Evolutionary conservation across 345 rosid genomes (phyloP).

Genomic region (Citrus mangshanensis): DNA sequence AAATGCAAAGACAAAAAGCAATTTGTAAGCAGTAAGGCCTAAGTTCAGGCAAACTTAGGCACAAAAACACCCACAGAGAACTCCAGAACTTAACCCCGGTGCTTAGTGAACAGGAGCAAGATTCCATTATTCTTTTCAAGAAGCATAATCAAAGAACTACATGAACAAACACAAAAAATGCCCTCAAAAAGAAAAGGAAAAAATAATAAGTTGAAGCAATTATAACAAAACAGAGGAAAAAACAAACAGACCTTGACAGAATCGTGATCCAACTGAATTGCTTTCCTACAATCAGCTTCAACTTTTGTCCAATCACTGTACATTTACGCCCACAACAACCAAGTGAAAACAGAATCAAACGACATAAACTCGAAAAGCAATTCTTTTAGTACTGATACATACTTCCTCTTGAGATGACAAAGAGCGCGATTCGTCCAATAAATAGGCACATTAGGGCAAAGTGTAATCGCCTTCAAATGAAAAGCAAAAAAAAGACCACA

Average conservation of each 20-base stretch:
- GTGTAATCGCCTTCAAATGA: constrained; percentile 64
- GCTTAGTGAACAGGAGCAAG: too few relatives aligned
- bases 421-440: constrained; percentile 96
- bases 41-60: background rate
- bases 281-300: constrained; percentile 76
- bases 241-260: constrained; percentile 55
- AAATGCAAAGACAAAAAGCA: background rate
- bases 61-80: background rate
- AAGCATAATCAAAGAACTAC: background rate
- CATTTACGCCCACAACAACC: background rate
- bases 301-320: constrained; percentile 80
- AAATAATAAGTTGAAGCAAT: background rate
- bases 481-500: background rate
- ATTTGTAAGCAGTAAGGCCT: background rate
- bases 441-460: constrained; percentile 78
- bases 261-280: constrained; percentile 63
- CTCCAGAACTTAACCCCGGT: background rate
- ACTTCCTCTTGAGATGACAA: constrained; percentile 87
- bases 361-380: background rate
- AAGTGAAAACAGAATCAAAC: background rate
- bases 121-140: background rate
- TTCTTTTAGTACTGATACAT: constrained; percentile 28
- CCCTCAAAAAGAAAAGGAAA: too few relatives aligned
- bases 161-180: too few relatives aligned
- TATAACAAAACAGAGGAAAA: background rate